Evolutionary conservation across 2,329 filamentous ascomycete genomes (phyloP).

Genomic region (Monilinia aucupariae): DNA sequence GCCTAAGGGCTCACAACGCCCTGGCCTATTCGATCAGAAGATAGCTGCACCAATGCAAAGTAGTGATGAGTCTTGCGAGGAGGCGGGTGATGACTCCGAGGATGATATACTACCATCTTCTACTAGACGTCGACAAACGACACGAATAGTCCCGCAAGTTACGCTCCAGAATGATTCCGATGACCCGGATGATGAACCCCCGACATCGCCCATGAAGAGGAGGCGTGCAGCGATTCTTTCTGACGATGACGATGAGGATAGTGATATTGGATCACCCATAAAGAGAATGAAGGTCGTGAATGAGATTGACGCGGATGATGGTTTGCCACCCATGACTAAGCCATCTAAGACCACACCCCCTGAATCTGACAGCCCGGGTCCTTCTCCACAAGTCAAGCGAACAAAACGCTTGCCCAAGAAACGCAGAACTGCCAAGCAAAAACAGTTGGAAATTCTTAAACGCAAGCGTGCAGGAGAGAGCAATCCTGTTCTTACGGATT

Average conservation of each 20-base stretch:
- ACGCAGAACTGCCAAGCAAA: slow-evolving; percentile 39
- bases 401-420: slow-evolving; percentile 16
- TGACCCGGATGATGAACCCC: slow-evolving; percentile 18
- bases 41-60: neutral
- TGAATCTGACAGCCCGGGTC: slow-evolving; percentile 21
- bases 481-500: slow-evolving; percentile 37
- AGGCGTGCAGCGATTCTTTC: neutral
- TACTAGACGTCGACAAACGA: slow-evolving; percentile 17
- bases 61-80: slow-evolving; percentile 1
- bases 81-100: slow-evolving; percentile 17
- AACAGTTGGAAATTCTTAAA: slow-evolving; percentile 39
- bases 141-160: slow-evolving; percentile 2
- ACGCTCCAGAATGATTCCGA: slow-evolving; percentile 12
- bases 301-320: slow-evolving; percentile 13
- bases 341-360: slow-evolving; percentile 15
- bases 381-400: slow-evolving; percentile 1
- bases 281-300: slow-evolving; percentile 6
- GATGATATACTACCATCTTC: slow-evolving; percentile 24
- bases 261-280: neutral
- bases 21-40: slow-evolving; percentile 8
- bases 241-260: slow-evolving; percentile 15
- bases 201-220: slow-evolving; percentile 24
- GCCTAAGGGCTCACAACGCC: slow-evolving; percentile 5
- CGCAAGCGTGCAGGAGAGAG: slow-evolving; percentile 39
- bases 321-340: slow-evolving; percentile 1